Percentiles rank a stretch among this genome's conserved stretches.
Evolutionary conservation across 164 flowering plant genomes (phyloP).

Genomic region (Magnolia officinalis): DNA sequence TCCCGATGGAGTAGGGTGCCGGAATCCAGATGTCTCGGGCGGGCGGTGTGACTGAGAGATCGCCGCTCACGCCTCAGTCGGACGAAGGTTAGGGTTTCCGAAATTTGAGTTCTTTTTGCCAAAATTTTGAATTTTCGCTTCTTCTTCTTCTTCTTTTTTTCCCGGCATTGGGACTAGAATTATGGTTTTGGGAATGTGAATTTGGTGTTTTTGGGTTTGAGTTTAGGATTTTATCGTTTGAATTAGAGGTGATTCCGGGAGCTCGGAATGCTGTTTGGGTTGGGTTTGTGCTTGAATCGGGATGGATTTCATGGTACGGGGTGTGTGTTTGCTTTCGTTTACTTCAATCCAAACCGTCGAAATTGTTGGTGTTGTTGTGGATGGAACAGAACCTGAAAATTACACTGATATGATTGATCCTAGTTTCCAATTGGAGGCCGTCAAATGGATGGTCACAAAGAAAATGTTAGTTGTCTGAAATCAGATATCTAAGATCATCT

Average conservation of each 20-base stretch:
- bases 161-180: not conserved
- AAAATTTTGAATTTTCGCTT: not conserved
- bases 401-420: too few species aligned
- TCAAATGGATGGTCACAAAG: too few species aligned
- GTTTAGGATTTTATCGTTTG: not conserved
- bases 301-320: too few species aligned
- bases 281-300: too few species aligned
- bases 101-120: not conserved
- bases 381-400: too few species aligned
- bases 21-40: slow-evolving; percentile 46
- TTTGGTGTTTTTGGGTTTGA: not conserved
- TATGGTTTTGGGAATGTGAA: not conserved
- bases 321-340: too few species aligned
- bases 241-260: not conserved
- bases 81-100: slow-evolving; percentile 33
- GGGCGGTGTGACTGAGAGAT: slow-evolving; percentile 33
- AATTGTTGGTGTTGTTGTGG: too few species aligned
- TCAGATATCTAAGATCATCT: too few species aligned
- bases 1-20: slow-evolving; percentile 43
- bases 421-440: too few species aligned
- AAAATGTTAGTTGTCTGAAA: too few species aligned
- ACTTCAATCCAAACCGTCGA: too few species aligned
- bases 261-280: not conserved
- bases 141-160: not conserved
- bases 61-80: slow-evolving; percentile 40